Evolutionary conservation across 208 protist genomes (phyloP).

Genomic region (Trypanosoma lewisi): DNA sequence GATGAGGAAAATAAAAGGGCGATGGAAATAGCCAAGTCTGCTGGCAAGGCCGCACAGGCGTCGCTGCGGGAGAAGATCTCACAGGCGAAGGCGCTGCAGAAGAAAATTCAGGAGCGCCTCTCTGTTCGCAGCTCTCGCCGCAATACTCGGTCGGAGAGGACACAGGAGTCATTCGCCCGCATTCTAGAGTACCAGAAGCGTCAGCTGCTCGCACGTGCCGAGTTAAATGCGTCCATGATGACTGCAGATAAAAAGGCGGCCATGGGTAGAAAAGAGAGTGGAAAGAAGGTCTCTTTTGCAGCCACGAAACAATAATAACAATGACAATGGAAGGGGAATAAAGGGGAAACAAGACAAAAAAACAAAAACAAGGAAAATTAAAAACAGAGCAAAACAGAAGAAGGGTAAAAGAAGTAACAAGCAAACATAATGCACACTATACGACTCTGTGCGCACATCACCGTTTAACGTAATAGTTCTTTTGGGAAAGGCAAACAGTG

Average conservation of each 20-base stretch:
- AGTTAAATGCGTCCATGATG: constrained; percentile 30
- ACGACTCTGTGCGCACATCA: background rate
- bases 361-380: constrained; percentile 1
- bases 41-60: constrained; percentile 42
- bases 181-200: constrained; percentile 83
- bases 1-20: constrained; percentile 48
- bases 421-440: background rate
- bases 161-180: constrained; percentile 58
- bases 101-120: constrained; percentile 50
- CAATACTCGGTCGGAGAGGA: constrained; percentile 39
- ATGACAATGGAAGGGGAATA: background rate
- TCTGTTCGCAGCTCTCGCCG: constrained; percentile 36
- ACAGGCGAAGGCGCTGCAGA: constrained; percentile 53
- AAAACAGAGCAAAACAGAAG: background rate
- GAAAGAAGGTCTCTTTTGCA: constrained; percentile 68
- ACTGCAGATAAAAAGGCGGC: constrained; percentile 20
- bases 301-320: background rate
- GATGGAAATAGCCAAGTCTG: constrained; percentile 55
- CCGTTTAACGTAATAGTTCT: constrained; percentile 1
- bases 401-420: background rate
- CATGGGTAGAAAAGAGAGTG: constrained; percentile 6
- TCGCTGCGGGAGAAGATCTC: constrained; percentile 55
- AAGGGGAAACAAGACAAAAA: background rate
- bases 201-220: constrained; percentile 60
- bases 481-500: background rate